Evolutionary conservation across 495 filamentous ascomycete species (phyloP), one percentile per base, ranked within the genome.

Genomic region (Penicillium atrosanguineum): DNA sequence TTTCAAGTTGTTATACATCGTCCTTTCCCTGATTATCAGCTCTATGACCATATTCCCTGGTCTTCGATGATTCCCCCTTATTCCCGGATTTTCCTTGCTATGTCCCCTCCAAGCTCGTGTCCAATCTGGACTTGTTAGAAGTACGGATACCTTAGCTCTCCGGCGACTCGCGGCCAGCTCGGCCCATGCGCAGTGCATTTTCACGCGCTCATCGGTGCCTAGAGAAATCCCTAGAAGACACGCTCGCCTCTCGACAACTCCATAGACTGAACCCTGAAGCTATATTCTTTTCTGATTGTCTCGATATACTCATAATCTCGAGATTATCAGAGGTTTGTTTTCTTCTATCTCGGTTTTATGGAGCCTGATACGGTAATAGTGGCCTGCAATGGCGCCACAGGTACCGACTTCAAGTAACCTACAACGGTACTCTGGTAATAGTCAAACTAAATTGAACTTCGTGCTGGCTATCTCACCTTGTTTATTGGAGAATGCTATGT

Each of bases 131-230:
- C 1, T 34, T 12, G 11, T 2, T 3, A 15, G 12, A 34, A 34
- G 31, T 34, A 34, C 9, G 31, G 12, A 34, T 14, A 14, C 11
- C 11, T 8, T 34, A 12, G 28, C 28, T 11, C 31, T 14, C 31
- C 14, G 11, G 28, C 7, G 7, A 31, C 28, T 34, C 31, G 8
- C 31, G 31, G 31, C 31, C 31, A 34, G 31, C 31, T 15, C 43
- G 20, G 43, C 43, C 43, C 25, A 56, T 42, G 37, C 63, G 63
- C 41, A 61, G 62, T 42, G 57, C 56, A 5, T 34, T 34, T 34
- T 34, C 31, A 34, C 31, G 31, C 31, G 31, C 12, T 34, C 31
- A 34, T 34, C 3, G 31, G 31, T 34, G 31, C 31, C 31, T 14
- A 14, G 31, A 4, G 9, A 34, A 34, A 14, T 15, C 12, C 31